Percentiles rank a stretch among this genome's conserved stretches.
Conservation (phyloP, 305 asterid genomes). For the Solanum hybrid region DNA sequence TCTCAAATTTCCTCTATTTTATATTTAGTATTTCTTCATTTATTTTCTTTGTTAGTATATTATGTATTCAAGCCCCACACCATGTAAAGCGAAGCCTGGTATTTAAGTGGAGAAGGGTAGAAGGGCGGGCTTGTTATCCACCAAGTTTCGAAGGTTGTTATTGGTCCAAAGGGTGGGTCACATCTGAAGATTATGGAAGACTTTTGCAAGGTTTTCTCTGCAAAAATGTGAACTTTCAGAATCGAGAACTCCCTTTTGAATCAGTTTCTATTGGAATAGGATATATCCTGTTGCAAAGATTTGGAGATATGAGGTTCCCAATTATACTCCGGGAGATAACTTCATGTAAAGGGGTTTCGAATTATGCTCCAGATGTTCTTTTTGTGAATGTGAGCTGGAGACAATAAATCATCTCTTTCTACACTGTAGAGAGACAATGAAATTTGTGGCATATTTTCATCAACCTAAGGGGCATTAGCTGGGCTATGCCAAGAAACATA, state of each 20-base stretch:
- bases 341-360: not conserved
- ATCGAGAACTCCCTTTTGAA: not conserved
- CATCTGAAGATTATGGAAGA: not conserved
- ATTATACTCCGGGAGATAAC: not conserved
- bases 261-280: not conserved
- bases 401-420: not conserved
- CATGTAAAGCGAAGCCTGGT: not conserved
- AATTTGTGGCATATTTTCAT: not conserved
- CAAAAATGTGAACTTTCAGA: not conserved
- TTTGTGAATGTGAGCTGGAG: not conserved
- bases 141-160: not conserved
- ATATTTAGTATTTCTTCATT: not conserved
- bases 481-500: not conserved
- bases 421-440: not conserved
- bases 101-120: too few species aligned
- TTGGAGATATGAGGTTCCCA: not conserved
- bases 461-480: not conserved
- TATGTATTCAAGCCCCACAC: not conserved
- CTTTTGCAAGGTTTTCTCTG: not conserved
- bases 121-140: not conserved
- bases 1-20: not conserved
- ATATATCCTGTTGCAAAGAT: not conserved
- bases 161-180: not conserved
- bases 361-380: not conserved
- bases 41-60: not conserved